These are phyloP conservation scores for Talaromyces atroroseus DNA, from an alignment of 2,329 filamentous ascomycete genomes.

Conservation along the genomic window DNA sequence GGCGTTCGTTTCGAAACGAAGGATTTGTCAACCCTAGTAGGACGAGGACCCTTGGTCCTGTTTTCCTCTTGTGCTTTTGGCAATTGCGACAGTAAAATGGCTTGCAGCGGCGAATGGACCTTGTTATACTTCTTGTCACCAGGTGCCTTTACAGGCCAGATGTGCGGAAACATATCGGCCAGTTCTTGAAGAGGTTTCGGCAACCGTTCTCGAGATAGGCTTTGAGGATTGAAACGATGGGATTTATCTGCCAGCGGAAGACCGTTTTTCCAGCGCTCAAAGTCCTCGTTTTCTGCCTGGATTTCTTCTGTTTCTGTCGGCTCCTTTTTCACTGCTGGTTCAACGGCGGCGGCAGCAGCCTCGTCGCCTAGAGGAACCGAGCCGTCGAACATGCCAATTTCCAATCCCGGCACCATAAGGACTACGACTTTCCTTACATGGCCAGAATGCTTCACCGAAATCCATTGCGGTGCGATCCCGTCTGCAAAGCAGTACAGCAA, in stretches of 20 bases:
- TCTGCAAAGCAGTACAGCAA: conserved; percentile 59
- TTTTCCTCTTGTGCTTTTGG: conserved; percentile 66
- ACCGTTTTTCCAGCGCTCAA: conserved; percentile 36
- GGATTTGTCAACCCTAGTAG: conserved; percentile 57
- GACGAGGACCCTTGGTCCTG: conserved; percentile 52
- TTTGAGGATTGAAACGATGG: conserved; percentile 29
- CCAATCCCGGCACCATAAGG: conserved; percentile 86
- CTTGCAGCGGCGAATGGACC: conserved; percentile 80
- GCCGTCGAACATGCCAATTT: conserved; percentile 80
- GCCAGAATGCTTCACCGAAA: conserved; percentile 53
- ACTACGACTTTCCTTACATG: conserved; percentile 70
- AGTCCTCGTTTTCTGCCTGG: conserved; percentile 20
- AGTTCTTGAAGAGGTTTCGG: conserved; percentile 58
- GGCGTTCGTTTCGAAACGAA: conserved; percentile 72
- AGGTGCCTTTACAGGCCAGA: conserved; percentile 85
- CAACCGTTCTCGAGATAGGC: conserved; percentile 26
- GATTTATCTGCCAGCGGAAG: conserved; percentile 29
- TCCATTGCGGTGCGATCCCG: conserved; percentile 58
- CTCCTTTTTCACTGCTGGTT: conserved; percentile 15
- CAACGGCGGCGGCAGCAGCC: conserved; percentile 10
- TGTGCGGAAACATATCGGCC: conserved; percentile 73
- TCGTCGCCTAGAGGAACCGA: conserved; percentile 31
- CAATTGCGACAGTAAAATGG: conserved; percentile 71
- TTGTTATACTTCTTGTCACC: conserved; percentile 76
- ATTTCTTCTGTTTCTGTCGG: conserved; percentile 17